Evolutionary conservation across 345 rosid genomes (phyloP).

Genomic region (Populus alba): DNA sequence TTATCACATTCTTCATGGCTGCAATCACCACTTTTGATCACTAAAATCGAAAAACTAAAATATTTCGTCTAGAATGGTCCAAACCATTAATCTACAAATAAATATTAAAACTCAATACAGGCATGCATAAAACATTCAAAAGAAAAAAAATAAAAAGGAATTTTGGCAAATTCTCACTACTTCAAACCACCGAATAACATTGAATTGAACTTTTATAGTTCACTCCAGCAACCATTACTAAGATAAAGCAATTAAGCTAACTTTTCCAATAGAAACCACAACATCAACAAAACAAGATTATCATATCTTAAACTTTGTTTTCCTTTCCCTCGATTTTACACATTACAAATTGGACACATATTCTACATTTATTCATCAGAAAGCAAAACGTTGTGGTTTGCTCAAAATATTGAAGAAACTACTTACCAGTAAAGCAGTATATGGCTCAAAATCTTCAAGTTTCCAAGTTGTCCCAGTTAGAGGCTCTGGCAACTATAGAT

Average conservation of each 20-base stretch:
- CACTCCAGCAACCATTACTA: neutral
- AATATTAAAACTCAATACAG: neutral
- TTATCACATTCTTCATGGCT: neutral
- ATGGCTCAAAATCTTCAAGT: conserved; percentile 75
- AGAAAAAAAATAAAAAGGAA: neutral
- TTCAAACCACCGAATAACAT: neutral
- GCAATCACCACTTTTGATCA: neutral
- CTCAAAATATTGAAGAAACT: neutral
- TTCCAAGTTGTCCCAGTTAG: conserved; percentile 75
- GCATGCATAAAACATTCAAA: neutral
- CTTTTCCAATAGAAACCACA: neutral
- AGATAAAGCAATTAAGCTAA: neutral
- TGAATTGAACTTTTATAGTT: neutral
- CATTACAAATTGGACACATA: neutral
- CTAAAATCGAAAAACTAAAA: neutral
- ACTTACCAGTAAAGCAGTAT: conserved; percentile 71
- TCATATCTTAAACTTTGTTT: neutral
- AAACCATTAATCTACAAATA: neutral
- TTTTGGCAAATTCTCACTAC: neutral
- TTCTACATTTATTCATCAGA: conserved; percentile 4
- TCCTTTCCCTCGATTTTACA: neutral
- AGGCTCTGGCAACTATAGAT: conserved; percentile 66
- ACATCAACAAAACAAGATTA: neutral
- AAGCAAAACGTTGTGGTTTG: neutral
- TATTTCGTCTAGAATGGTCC: neutral